These are phyloP conservation scores for Iris macrosiphon DNA, from an alignment of 106 monocot species.

Conservation along the genomic window DNA sequence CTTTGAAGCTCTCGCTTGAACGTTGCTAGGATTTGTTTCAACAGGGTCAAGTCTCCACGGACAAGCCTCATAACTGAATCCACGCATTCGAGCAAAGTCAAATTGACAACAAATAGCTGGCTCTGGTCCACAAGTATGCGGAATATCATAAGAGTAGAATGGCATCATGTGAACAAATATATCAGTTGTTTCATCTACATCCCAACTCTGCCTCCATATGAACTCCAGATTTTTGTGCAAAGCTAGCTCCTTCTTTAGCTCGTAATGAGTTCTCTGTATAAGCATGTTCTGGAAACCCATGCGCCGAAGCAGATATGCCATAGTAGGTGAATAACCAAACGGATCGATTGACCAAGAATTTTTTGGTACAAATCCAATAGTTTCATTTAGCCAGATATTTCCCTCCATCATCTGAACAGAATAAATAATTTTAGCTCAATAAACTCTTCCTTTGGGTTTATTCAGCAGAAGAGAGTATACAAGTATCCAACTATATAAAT, in stretches of 20 bases:
- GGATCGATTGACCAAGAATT: conserved; percentile 99
- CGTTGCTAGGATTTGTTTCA: conserved; percentile 78
- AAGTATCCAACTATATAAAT: no score
- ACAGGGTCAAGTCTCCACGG: conserved; percentile 85
- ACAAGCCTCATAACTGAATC: conserved; percentile 79
- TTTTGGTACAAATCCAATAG: conserved; percentile 79
- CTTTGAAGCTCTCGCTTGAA: conserved; percentile 70
- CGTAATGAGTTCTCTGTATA: conserved; percentile 97
- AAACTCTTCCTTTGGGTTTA: no score
- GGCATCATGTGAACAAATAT: conserved; percentile 99
- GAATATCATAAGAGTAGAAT: conserved; percentile 98
- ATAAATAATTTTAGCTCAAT: no score
- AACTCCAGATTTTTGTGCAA: conserved; percentile 77
- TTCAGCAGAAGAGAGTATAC: no score
- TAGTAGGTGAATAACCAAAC: conserved; percentile 95
- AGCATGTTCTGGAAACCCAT: conserved; percentile 99
- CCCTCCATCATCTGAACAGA: conserved; percentile 91
- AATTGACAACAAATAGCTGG: conserved; percentile 98
- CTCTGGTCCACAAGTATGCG: conserved; percentile 97
- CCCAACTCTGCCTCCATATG: conserved; percentile 95
- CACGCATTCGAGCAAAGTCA: conserved; percentile 86
- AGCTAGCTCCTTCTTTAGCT: conserved; percentile 91
- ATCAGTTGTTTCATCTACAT: conserved; percentile 80
- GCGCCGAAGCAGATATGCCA: conserved; percentile 85
- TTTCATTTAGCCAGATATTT: conserved; percentile 91